These are phyloP conservation scores for Petasospora fabianii DNA, from an alignment of 1,139 yeast species.

Conservation along the genomic window DNA sequence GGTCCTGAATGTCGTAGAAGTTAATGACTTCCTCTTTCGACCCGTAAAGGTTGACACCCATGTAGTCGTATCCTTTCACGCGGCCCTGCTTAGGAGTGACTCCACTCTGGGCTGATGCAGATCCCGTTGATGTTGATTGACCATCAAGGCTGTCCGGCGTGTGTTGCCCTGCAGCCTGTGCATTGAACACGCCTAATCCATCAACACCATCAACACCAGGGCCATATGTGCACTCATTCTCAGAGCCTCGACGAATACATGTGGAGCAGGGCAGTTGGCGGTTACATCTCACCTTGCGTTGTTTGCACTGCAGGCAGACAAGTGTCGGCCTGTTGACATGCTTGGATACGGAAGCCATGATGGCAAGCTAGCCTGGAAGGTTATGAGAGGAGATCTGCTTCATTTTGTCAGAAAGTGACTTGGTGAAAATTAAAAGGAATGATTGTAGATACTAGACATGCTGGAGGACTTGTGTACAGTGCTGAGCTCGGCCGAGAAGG, in stretches of 20 bases:
- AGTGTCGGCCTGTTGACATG: conserved; percentile 1
- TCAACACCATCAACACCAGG: not conserved
- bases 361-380: not conserved
- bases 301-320: conserved; percentile 6
- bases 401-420: not conserved
- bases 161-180: not conserved
- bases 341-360: not conserved
- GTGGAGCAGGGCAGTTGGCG: conserved; percentile 6
- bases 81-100: not conserved
- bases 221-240: conserved; percentile 3
- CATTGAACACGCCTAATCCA: not conserved
- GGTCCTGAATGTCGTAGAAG: conserved; percentile 4
- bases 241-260: conserved; percentile 7
- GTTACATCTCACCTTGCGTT: conserved; percentile 11
- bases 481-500: not conserved
- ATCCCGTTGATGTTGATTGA: not conserved
- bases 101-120: not conserved
- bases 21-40: conserved; percentile 6
- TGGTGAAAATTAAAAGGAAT: too few relatives aligned
- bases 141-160: not conserved
- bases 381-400: not conserved
- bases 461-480: too few relatives aligned
- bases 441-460: too few relatives aligned
- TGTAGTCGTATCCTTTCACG: conserved; percentile 3
- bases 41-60: conserved; percentile 5